These are phyloP conservation scores for Phytomonas francai DNA, from an alignment of 208 protist genomes.

Conservation along the genomic window DNA sequence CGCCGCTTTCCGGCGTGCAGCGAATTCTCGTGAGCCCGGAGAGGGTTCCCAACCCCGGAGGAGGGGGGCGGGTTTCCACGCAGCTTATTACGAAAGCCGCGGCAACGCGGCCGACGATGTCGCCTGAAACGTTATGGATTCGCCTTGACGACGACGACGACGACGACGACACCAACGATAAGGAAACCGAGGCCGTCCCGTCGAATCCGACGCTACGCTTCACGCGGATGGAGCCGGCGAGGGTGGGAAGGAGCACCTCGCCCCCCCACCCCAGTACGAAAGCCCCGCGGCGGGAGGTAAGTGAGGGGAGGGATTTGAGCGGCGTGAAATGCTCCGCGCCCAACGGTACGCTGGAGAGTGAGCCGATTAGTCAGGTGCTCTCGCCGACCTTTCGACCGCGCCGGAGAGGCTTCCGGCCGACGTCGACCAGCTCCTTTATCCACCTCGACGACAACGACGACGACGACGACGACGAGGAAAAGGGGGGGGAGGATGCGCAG, in stretches of 20 bases:
- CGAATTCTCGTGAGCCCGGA: conserved; percentile 3
- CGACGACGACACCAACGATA: conserved; percentile 18
- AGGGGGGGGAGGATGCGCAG: not conserved
- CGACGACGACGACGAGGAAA: conserved; percentile 4
- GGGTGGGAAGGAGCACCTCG: too few relatives aligned
- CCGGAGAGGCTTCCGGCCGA: not conserved
- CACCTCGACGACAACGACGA: not conserved
- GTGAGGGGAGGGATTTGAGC: too few relatives aligned
- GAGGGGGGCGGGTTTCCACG: conserved; percentile 27
- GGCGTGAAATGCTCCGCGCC: too few relatives aligned
- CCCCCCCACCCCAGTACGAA: too few relatives aligned
- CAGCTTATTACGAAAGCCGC: conserved; percentile 46
- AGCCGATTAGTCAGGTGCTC: not conserved
- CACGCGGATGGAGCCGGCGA: too few relatives aligned
- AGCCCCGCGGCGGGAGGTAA: too few relatives aligned
- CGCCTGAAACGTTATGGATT: conserved; percentile 70
- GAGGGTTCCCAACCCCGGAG: not conserved
- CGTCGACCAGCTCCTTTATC: not conserved
- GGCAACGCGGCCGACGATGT: conserved; percentile 39
- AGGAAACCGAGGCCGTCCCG: conserved; percentile 9
- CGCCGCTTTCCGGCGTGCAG: conserved; percentile 3
- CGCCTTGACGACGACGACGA: conserved; percentile 67
- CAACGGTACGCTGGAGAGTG: not conserved
- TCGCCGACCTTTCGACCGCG: not conserved
- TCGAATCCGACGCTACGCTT: too few relatives aligned